Conservation (phyloP, 78 protist genomes). For the Dictyostelium purpureum region DNA sequence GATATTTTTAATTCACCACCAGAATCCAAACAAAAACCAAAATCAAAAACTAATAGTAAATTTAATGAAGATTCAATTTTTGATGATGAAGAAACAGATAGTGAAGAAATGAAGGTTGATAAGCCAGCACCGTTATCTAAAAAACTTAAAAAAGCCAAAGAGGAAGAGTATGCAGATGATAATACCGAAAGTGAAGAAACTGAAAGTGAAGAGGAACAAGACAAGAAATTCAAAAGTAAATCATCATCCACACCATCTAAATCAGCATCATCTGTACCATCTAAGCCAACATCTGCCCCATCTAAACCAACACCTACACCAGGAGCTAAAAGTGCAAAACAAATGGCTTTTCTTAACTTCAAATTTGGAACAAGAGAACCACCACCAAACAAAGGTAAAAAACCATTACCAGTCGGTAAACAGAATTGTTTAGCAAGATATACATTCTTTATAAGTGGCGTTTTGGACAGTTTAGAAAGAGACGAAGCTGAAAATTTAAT, state of each 20-base stretch:
- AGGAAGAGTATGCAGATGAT: neutral
- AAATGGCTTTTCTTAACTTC: neutral
- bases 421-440: slow-evolving; percentile 36
- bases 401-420: slow-evolving; percentile 72
- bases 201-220: slow-evolving; percentile 1
- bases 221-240: neutral
- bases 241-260: neutral
- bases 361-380: neutral
- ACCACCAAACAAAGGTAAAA: slow-evolving; percentile 61
- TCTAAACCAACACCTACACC: slow-evolving; percentile 11
- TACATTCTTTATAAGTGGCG: slow-evolving; percentile 68
- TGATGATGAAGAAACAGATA: neutral
- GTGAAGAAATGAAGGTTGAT: neutral
- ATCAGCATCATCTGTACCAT: neutral
- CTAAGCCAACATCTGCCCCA: neutral
- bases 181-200: neutral
- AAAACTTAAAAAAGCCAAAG: neutral
- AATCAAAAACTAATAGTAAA: too few relatives aligned
- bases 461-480: slow-evolving; percentile 76
- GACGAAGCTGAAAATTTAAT: slow-evolving; percentile 58
- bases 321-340: neutral
- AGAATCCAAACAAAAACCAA: too few relatives aligned
- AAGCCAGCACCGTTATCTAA: neutral
- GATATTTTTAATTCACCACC: neutral
- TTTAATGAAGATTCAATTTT: too few relatives aligned